Evolutionary conservation across 2,329 filamentous ascomycete species (phyloP), one percentile per base, ranked within the genome.

Genomic region (Verruconis gallopava): DNA sequence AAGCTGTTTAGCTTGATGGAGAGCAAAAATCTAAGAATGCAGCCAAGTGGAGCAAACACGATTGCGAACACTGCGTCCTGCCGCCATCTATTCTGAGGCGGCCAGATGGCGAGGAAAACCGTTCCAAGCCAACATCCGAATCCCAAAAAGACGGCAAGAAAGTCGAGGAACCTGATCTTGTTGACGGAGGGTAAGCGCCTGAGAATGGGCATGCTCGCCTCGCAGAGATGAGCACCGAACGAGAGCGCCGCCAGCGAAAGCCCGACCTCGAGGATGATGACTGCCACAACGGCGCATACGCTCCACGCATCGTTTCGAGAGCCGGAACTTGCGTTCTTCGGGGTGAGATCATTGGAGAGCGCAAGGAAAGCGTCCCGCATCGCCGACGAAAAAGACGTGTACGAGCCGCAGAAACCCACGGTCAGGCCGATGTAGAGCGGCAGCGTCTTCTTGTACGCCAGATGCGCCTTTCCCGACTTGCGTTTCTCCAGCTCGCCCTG

Each of bases 321-420:
- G 1, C 65, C 57, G 4, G 55, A 54, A 14, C 53, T 48, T 0
- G 52, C 49, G 1, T 52, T 47, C 0, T 75, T 71, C 1, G 68
- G 63, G 0, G 72, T 66, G 9, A 93, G 62, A 48, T 81, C 72
- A 55, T 94, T 91, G 3, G 83, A 79, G 14, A 93, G 62, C 0
- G 84, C 80, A 17, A 93, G 70, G 55, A 93, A 93, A 12, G 71
- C 62, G 52, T 93, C 88, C 4, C 83, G 73, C 37, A 88, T 78
- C 55, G 93, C 93, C 15, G 79, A 77, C 0, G 86, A 93, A 60
- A 94, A 94, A 6, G 81, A 88, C 0, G 88, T 95, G 53, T 91
- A 84, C 49, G 82, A 88, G 47, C 89, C 85, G 53, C 85, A 93
- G 59, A 91, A 91, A 9, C 82, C 89, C 0, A 82, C 93, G 0